Evolutionary conservation across 2,329 filamentous ascomycete genomes (phyloP), one percentile per base, ranked within the genome.

Genomic region (Verticillium albo-atrum): DNA sequence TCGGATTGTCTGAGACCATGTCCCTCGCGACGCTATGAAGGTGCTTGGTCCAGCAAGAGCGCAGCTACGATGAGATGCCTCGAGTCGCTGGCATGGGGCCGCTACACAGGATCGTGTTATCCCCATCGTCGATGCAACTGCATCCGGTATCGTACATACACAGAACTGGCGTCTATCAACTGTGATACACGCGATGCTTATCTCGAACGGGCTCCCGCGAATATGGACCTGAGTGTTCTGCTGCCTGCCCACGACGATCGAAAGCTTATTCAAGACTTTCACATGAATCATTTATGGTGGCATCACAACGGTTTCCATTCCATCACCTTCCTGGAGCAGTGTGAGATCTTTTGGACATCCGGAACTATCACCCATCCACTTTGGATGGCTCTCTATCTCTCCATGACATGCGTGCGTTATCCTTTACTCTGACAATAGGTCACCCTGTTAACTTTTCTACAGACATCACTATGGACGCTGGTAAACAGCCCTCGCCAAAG

Each of bases 51-150:
- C 42, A 47, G 42, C 20, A 23, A 47, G 20, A 47, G 42, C 14
- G 35, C 15, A 25, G 27, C 32, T 25, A 26, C 51, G 23, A 61
- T 74, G 23, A 72, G 70, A 0, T 69, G 70, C 1, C 68, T 75
- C 14, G 73, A 75, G 61, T 69, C 72, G 62, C 66, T 74, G 17
- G 72, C 72, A 2, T 75, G 73, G 73, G 71, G 71, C n/a, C 68
- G 73, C 51, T 71, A 72, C 54, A 69, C 66, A 15, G 67, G 68
- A 5, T 64, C 66, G 5, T 74, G 72, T 58, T 74, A 68, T 54
- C 72, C 72, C 2, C 72, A 74, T 55, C 65, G 69, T 14, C 63
- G 65, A 17, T 73, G 72, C 55, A 64, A 26, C 56, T 74, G 66
- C 66, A 67, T 63, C 55, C 68, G 55, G 55, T 63, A 67, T 34